phyloP scores from a whole-genome alignment of 768 basidiomycete genomes.

The Lactifluus subvellereus region DNA sequence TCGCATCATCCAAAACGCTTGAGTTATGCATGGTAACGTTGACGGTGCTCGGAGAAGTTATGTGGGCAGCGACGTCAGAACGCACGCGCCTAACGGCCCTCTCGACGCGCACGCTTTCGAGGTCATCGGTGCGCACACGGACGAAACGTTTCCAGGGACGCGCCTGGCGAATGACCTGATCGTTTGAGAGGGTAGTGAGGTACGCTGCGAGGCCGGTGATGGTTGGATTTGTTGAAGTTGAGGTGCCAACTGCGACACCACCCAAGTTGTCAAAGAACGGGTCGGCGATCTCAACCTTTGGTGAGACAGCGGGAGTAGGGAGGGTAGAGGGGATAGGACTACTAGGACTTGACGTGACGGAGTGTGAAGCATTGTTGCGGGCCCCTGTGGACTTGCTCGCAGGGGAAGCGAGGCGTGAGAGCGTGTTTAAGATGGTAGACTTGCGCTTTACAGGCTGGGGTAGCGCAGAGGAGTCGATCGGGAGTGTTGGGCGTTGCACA shows the following conservation, averaged over 20 bases:
- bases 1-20: slow-evolving; percentile 12
- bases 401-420: slow-evolving; percentile 77
- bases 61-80: slow-evolving; percentile 76
- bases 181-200: slow-evolving; percentile 72
- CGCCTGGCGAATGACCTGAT: slow-evolving; percentile 52
- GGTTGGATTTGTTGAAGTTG: slow-evolving; percentile 31
- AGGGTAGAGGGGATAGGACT: slow-evolving; percentile 33
- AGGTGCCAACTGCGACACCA: slow-evolving; percentile 25
- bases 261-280: slow-evolving; percentile 44
- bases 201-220: slow-evolving; percentile 67
- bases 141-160: slow-evolving; percentile 84
- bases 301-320: slow-evolving; percentile 45
- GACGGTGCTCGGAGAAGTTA: slow-evolving; percentile 32
- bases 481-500: slow-evolving; percentile 53
- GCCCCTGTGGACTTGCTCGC: slow-evolving; percentile 42
- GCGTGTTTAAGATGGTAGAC: slow-evolving; percentile 79
- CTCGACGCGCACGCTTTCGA: slow-evolving; percentile 82
- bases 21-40: slow-evolving; percentile 21
- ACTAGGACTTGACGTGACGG: slow-evolving; percentile 19
- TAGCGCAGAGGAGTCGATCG: slow-evolving; percentile 50
- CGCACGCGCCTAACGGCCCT: slow-evolving; percentile 83
- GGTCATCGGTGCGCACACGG: slow-evolving; percentile 77
- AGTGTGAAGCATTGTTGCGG: slow-evolving; percentile 30
- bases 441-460: slow-evolving; percentile 64
- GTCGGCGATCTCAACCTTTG: slow-evolving; percentile 52